A percentile compares a stretch with the other conserved stretches of the same genome.
Evolutionary conservation across 2,329 filamentous ascomycete species (phyloP).

Genomic region (Chrysoporthe cubensis): DNA sequence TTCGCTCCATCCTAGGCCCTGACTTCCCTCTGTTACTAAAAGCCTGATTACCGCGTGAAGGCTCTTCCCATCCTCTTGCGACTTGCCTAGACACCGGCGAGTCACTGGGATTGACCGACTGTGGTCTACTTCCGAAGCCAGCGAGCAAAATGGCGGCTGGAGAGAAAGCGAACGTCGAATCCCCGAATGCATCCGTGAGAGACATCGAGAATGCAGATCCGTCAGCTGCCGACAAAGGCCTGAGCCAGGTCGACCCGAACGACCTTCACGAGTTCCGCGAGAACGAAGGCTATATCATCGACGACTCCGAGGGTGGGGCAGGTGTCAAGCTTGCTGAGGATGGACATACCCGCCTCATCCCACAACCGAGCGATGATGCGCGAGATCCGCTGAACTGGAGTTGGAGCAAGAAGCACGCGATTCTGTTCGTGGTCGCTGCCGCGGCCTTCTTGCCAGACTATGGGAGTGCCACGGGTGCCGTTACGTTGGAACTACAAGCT

Average conservation of each 20-base stretch:
- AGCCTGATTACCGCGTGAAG: background rate
- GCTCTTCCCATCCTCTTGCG: background rate
- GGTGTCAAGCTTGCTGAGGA: conserved; percentile 44
- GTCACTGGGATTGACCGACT: background rate
- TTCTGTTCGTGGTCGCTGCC: conserved; percentile 52
- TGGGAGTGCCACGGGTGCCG: conserved; percentile 49
- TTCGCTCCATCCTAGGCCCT: background rate
- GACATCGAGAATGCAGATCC: background rate
- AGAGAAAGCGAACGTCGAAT: conserved; percentile 8
- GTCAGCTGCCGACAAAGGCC: background rate
- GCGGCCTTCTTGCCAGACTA: conserved; percentile 54
- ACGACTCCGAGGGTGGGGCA: conserved; percentile 36
- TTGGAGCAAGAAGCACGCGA: conserved; percentile 50
- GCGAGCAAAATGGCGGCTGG: conserved; percentile 14
- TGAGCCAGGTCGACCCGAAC: conserved; percentile 23
- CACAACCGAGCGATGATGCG: conserved; percentile 55
- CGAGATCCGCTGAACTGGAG: conserved; percentile 60
- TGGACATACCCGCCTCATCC: conserved; percentile 53
- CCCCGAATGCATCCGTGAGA: background rate
- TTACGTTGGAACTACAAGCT: conserved; percentile 48
- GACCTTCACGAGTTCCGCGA: conserved; percentile 42
- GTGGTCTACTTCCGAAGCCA: background rate
- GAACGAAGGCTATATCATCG: conserved; percentile 43
- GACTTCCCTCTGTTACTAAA: background rate
- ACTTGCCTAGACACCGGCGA: background rate